A percentile compares a stretch with the other conserved stretches of the same genome.
These are phyloP conservation scores for Buxus sempervirens DNA, from an alignment of 164 flowering plant species.

Conservation along the genomic window DNA sequence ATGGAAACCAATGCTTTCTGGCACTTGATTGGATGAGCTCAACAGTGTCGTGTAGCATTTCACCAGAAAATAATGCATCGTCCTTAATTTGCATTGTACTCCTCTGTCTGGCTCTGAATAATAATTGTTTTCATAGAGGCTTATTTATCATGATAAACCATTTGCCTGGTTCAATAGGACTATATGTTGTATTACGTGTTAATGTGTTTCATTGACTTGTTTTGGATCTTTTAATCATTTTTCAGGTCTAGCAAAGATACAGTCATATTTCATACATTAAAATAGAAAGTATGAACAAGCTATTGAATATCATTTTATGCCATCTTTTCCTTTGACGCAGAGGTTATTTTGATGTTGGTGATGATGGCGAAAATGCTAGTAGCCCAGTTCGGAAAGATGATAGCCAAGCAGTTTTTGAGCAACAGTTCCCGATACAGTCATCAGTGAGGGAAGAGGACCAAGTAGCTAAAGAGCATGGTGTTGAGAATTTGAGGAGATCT, in stretches of 20 bases:
- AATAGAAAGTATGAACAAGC: neutral
- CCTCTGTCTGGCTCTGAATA: conserved; percentile 2
- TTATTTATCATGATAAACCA: neutral
- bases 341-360: conserved; percentile 74
- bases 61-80: too few relatives aligned
- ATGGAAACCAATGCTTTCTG: too few relatives aligned
- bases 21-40: too few relatives aligned
- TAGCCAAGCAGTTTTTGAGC: conserved; percentile 31
- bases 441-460: conserved; percentile 26
- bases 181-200: neutral
- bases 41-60: too few relatives aligned
- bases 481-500: conserved; percentile 39
- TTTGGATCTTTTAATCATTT: neutral
- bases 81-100: too few relatives aligned
- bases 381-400: conserved; percentile 42
- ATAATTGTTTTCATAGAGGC: neutral
- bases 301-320: neutral
- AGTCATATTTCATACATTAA: neutral
- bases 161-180: neutral
- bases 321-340: conserved; percentile 32
- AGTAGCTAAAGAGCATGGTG: conserved; percentile 36
- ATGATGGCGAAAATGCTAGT: conserved; percentile 49
- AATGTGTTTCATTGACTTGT: neutral
- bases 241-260: neutral
- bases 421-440: conserved; percentile 23